Evolutionary conservation across 1,284 basidiomycete genomes (phyloP), one percentile per base, ranked within the genome.

Genomic region (Boletellus dicymbophilus): DNA sequence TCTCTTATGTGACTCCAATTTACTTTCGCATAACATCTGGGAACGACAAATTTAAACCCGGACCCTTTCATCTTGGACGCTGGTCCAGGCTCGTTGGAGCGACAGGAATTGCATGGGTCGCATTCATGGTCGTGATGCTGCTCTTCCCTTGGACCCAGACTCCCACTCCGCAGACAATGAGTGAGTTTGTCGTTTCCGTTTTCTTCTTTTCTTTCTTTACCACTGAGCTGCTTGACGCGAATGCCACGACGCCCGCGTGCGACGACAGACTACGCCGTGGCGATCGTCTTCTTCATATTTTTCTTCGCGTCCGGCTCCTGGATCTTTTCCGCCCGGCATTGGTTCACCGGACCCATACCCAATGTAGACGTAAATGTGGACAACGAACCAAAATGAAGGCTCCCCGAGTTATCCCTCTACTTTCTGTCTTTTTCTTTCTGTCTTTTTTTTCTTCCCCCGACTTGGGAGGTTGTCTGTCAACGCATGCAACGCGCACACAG

Each of bases 1-100:
- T 60, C 12, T 64, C 59, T 27, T 57, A 87, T 54, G 76, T 77
- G 4, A 73, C 78, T 3, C 85, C 84, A 8, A 84, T 88, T 38
- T 79, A 84, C 55, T 70, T 85, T 39, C 77, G 85, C 27, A 80
- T 85, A 42, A 86, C 82, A 6, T 81, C 78, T 20, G 82, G 84
- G 13, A 69, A 80, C 42, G 58, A 75, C 43, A 81, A 72, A 58
- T 68, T 86, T 20, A 59, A 72, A 13, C 78, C 79, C 2, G 83
- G 83, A 1, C 77, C 80, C 3, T 86, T 86, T 65, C 67, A 62
- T 51, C 72, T 86, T 1, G 85, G 84, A 10, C 62, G 67, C 33
- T 85, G 80, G 80, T 76, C 73, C 42, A 67, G 74, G 30, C 78
- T 79, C 3, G 72, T 84, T 40, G 84, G 83, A 4, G 61, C 68